These are phyloP conservation scores for Xylariales sp. DNA, from an alignment of 2,329 filamentous ascomycete species.

Conservation along the genomic window DNA sequence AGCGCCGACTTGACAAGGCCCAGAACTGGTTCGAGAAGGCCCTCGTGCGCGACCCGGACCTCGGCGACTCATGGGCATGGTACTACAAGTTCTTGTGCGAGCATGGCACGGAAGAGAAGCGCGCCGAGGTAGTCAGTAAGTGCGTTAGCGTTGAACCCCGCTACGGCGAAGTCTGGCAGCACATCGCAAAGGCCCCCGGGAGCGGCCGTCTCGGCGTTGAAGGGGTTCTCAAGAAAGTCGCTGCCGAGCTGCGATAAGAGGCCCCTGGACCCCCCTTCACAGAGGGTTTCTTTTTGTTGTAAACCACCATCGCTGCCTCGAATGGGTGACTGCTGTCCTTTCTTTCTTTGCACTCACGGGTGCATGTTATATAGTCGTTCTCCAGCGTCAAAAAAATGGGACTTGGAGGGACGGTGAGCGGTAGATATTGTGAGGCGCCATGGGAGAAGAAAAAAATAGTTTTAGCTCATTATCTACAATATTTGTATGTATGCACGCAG, in stretches of 20 bases:
- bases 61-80: conserved; percentile 96
- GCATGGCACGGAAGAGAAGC: conserved; percentile 93
- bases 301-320: too few species aligned
- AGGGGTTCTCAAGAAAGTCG: conserved; percentile 79
- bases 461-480: too few species aligned
- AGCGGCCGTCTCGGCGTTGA: conserved; percentile 73
- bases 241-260: conserved; percentile 36
- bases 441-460: too few species aligned
- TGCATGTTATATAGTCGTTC: too few species aligned
- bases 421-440: too few species aligned
- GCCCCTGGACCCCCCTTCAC: too few species aligned
- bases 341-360: too few species aligned
- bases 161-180: conserved; percentile 91
- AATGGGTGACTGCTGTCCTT: too few species aligned
- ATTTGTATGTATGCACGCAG: too few species aligned
- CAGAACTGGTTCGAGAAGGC: conserved; percentile 98
- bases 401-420: too few species aligned
- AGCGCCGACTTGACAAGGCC: conserved; percentile 88
- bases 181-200: conserved; percentile 76
- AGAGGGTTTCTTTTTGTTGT: too few species aligned
- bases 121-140: conserved; percentile 76
- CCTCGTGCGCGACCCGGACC: conserved; percentile 78
- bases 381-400: too few species aligned
- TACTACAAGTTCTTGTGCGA: conserved; percentile 91
- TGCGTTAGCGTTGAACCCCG: conserved; percentile 79